Base-by-base conservation (phyloP, 192 early-diverging fungal species). In the Backusella circina region DNA sequence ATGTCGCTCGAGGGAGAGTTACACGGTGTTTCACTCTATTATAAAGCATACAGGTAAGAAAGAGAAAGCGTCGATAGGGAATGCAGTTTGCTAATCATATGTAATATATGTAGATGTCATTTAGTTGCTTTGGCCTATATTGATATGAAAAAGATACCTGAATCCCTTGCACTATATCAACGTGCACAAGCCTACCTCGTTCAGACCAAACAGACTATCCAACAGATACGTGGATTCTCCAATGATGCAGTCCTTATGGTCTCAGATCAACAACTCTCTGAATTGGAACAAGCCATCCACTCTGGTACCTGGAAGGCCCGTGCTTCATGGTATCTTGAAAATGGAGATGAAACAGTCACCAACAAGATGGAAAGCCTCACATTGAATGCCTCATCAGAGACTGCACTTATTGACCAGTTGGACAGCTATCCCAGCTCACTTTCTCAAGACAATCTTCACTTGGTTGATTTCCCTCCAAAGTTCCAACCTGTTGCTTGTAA, bases 381-480 rank as follows among this genome's bases (percentile, higher is more conserved):
- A 23, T 61, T 85, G 61, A 81, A 86, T 31, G 71, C 82, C 18
- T 76, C 82, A 33, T 79, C 83, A 28, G 65, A 80, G 66, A 78
- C 76, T 30, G 77, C 87, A 31, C 77, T 91, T 35, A 82, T 86
- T n/a, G 74, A 88, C 33, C 81, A 86, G 5, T 72, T 92, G 15
- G 81, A 89, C 72, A 80, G 75, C 4, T 92, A 90, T 65, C 88
- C 88, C 6, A 75, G 80, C 2, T 82, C 76, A 68, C 41, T 84
- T n/a, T 66, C 77, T 16, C 36, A 65, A 18, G 35, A 5, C 26
- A 50, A 30, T 35, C 86, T 90, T 23, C 82, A 87, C 72, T 77
- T 95, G 38, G 83, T 92, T 41, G 84, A 86, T n/a, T 89, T 93
- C 67, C 91, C 92, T 10, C 92, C 93, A 7, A 28, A 70, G 39